phyloP scores from a whole-genome alignment of 2,329 filamentous ascomycete species.

The Chrysoporthe deuterocubensis region DNA sequence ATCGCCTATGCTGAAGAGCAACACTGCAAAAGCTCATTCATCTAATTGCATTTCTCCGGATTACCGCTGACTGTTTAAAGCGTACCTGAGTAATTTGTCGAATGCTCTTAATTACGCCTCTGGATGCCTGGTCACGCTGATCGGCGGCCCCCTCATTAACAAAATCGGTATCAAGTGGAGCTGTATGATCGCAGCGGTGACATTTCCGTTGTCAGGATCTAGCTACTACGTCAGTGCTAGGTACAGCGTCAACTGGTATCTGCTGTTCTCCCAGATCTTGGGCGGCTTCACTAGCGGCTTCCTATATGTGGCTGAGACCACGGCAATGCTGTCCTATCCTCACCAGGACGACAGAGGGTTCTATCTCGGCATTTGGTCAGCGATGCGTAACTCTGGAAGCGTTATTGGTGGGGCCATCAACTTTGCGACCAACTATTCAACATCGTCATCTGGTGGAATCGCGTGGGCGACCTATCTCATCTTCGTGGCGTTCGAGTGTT shows the following conservation, averaged over 20 bases:
- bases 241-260: constrained; percentile 37
- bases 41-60: background rate
- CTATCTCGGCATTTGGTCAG: constrained; percentile 40
- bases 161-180: constrained; percentile 43
- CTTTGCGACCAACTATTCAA: constrained; percentile 36
- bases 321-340: constrained; percentile 43
- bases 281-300: constrained; percentile 33
- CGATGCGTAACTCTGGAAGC: constrained; percentile 40
- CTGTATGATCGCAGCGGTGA: constrained; percentile 41
- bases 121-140: constrained; percentile 27
- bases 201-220: constrained; percentile 41
- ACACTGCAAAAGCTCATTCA: too few relatives aligned
- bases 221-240: constrained; percentile 40
- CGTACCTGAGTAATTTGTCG: constrained; percentile 25
- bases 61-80: background rate
- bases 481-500: constrained; percentile 36
- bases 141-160: constrained; percentile 44
- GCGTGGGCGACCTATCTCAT: constrained; percentile 38
- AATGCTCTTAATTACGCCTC: constrained; percentile 25
- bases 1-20: background rate
- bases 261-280: constrained; percentile 37
- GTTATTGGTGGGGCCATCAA: constrained; percentile 42
- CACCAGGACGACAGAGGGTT: constrained; percentile 39
- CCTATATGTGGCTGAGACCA: constrained; percentile 41
- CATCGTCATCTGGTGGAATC: constrained; percentile 33